Evolutionary conservation across 116 monocot species (phyloP).

Genomic region (Iris pallida): DNA sequence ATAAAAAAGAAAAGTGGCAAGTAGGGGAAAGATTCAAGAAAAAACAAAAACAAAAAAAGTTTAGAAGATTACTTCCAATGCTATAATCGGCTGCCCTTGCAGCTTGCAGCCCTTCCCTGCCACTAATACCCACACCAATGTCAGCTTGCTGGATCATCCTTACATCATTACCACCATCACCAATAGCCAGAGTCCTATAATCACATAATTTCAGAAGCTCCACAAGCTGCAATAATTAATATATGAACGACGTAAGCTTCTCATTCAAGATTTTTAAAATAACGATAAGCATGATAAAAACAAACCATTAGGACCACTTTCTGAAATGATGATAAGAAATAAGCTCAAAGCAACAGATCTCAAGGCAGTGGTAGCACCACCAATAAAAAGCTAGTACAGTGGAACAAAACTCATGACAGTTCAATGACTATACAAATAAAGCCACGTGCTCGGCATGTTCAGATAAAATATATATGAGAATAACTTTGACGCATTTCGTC

Average conservation of each 20-base stretch:
- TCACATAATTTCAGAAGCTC: conserved; percentile 83
- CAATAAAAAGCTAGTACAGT: too few species aligned
- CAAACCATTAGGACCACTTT: not conserved
- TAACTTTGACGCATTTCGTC: too few species aligned
- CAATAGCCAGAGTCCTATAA: conserved; percentile 89
- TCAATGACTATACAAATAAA: too few species aligned
- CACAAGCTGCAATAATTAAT: conserved; percentile 61
- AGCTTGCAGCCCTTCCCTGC: conserved; percentile 96
- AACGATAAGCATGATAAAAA: not conserved
- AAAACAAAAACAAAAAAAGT: too few species aligned
- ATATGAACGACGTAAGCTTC: not conserved
- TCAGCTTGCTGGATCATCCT: conserved; percentile 99
- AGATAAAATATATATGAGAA: too few species aligned
- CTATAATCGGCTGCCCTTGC: conserved; percentile 99
- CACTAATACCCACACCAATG: conserved; percentile 98
- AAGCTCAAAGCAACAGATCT: not conserved
- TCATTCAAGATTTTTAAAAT: too few species aligned
- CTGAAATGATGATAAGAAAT: not conserved
- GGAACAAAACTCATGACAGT: too few species aligned
- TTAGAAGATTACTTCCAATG: conserved; percentile 66
- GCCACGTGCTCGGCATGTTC: too few species aligned
- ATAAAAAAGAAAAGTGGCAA: too few species aligned
- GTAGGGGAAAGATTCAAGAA: too few species aligned
- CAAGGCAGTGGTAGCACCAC: not conserved
- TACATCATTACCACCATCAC: conserved; percentile 99